phyloP scores from a whole-genome alignment of 768 basidiomycete genomes.

The Boletus rufocinnamomeus region DNA sequence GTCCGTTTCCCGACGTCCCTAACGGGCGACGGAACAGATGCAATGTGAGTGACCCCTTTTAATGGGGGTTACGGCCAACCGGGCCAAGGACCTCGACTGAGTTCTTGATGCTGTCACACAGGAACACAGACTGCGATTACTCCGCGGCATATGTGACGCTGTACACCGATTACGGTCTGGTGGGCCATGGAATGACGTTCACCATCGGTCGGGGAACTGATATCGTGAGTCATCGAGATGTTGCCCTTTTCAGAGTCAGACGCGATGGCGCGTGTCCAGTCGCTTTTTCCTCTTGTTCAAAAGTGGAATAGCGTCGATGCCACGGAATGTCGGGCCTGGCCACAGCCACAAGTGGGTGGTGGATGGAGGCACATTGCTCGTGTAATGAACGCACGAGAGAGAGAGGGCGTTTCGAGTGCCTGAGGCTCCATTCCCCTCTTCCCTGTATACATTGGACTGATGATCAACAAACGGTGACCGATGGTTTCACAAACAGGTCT shows the following conservation, averaged over 20 bases:
- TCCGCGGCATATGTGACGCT: constrained; percentile 87
- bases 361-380: background rate
- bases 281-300: background rate
- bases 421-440: background rate
- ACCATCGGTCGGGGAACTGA: constrained; percentile 93
- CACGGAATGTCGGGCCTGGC: background rate
- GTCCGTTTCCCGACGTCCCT: constrained; percentile 91
- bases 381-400: background rate
- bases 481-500: constrained; percentile 47
- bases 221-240: constrained; percentile 52
- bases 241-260: background rate
- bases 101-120: constrained; percentile 27
- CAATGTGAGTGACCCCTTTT: constrained; percentile 57
- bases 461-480: background rate
- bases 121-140: constrained; percentile 94
- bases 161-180: constrained; percentile 60
- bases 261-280: background rate
- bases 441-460: background rate
- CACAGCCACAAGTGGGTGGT: background rate
- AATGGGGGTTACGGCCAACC: too few species aligned
- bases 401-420: background rate
- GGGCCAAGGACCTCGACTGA: constrained; percentile 2
- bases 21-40: constrained; percentile 89
- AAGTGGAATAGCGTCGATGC: background rate
- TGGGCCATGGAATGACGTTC: constrained; percentile 89